These are phyloP conservation scores for Albifimbria verrucaria DNA, from an alignment of 2,329 filamentous ascomycete genomes.

Conservation along the genomic window DNA sequence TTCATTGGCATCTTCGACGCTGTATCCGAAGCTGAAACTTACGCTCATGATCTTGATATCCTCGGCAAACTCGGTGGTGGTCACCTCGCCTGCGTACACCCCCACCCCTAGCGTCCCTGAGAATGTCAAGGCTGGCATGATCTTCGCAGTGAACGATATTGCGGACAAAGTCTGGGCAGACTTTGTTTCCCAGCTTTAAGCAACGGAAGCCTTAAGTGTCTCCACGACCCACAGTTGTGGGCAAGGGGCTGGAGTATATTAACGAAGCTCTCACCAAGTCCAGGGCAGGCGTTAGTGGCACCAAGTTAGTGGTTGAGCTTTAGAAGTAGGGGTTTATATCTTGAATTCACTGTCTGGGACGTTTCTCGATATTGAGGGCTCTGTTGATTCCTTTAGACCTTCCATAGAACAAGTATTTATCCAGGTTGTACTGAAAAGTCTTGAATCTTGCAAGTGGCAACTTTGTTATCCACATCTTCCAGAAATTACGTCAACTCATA, in stretches of 20 bases:
- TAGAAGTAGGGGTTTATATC: background rate
- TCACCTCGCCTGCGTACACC: constrained; percentile 4
- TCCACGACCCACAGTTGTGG: constrained; percentile 7
- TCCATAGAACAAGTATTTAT: too few species aligned
- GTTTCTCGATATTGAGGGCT: too few species aligned
- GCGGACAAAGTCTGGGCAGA: constrained; percentile 4
- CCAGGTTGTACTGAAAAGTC: too few species aligned
- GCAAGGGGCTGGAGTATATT: constrained; percentile 7
- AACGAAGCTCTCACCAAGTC: constrained; percentile 4
- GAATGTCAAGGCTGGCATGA: constrained; percentile 28
- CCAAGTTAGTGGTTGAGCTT: constrained; percentile 8
- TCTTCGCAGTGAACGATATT: constrained; percentile 20
- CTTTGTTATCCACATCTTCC: too few species aligned
- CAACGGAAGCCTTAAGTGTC: background rate
- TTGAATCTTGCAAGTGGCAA: too few species aligned
- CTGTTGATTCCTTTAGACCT: too few species aligned
- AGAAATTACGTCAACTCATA: too few species aligned
- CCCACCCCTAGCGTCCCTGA: constrained; percentile 21
- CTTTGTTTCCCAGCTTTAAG: constrained; percentile 4
- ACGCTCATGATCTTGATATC: constrained; percentile 17
- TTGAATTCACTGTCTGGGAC: too few species aligned
- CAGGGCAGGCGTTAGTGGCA: constrained; percentile 3
- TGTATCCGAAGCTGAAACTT: background rate
- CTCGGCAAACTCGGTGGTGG: constrained; percentile 7
- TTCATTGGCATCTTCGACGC: constrained; percentile 10